Conservation (phyloP, 805 yeast species). For the Candida silvicultrix region DNA sequence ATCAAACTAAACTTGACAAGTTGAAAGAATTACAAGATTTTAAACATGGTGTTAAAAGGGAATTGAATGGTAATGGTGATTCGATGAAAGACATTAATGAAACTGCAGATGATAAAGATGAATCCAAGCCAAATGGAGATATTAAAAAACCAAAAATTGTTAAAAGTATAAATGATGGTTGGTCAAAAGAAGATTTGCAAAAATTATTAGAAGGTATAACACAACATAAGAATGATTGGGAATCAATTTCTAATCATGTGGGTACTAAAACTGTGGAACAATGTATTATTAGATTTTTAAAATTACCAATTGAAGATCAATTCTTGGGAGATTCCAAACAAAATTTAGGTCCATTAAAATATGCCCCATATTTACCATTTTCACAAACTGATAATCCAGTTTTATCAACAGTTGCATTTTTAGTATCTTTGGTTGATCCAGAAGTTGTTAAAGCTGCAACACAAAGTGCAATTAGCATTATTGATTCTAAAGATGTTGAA, state of each 20-base stretch:
- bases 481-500: constrained; percentile 19
- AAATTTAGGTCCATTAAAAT: constrained; percentile 66
- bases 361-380: constrained; percentile 79
- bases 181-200: constrained; percentile 65
- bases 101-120: constrained; percentile 8
- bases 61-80: constrained; percentile 3
- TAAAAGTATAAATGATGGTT: constrained; percentile 37
- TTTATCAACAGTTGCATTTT: constrained; percentile 83
- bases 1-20: constrained; percentile 34
- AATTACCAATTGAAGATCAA: constrained; percentile 75
- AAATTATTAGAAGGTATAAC: constrained; percentile 58
- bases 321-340: constrained; percentile 39
- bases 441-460: constrained; percentile 83
- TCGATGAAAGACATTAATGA: constrained; percentile 21
- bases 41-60: constrained; percentile 16
- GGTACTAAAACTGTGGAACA: constrained; percentile 70
- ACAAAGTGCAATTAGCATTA: constrained; percentile 41
- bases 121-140: constrained; percentile 9
- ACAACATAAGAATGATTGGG: constrained; percentile 72
- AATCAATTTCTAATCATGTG: constrained; percentile 57
- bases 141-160: constrained; percentile 30
- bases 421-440: constrained; percentile 80
- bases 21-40: constrained; percentile 31
- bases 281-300: constrained; percentile 73
- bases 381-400: constrained; percentile 89